Evolutionary conservation across 306 rosid genomes (phyloP).

Genomic region (Datisca glomerata): DNA sequence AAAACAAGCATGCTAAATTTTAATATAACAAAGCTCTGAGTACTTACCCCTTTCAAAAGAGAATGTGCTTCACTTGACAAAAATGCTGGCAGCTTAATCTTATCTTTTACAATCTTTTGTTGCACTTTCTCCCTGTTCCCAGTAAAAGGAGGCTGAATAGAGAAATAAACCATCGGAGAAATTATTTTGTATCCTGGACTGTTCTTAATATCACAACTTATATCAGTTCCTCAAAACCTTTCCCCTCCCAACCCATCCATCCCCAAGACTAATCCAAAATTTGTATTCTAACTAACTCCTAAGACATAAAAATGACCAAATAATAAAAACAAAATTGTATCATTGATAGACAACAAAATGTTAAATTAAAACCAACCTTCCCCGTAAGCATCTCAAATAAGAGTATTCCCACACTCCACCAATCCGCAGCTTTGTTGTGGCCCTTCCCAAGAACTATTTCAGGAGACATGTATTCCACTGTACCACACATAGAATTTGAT

Average conservation of each 20-base stretch:
- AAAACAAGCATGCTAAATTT: too few relatives aligned
- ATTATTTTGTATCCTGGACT: not conserved
- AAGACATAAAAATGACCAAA: too few relatives aligned
- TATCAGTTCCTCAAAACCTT: too few relatives aligned
- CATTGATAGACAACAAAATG: too few relatives aligned
- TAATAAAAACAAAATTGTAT: too few relatives aligned
- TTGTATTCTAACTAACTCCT: too few relatives aligned
- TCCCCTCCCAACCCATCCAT: not conserved
- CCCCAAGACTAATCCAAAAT: not conserved
- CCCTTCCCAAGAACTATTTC: conserved; percentile 97
- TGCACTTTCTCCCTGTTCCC: conserved; percentile 80
- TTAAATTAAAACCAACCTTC: conserved; percentile 41
- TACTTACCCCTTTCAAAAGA: conserved; percentile 69
- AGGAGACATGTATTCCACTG: conserved; percentile 94
- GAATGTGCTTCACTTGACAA: conserved; percentile 91
- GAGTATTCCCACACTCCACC: conserved; percentile 97
- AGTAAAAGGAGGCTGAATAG: conserved; percentile 75
- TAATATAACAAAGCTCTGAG: too few relatives aligned
- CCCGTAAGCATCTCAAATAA: conserved; percentile 96
- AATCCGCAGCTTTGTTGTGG: conserved; percentile 92
- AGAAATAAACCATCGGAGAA: conserved; percentile 7
- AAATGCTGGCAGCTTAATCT: conserved; percentile 79
- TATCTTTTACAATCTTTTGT: conserved; percentile 83
- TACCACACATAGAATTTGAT: conserved; percentile 90
- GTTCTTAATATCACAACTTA: not conserved